Evolutionary conservation across 1,284 basidiomycete species (phyloP).

Genomic region (Sparassis latifolia): DNA sequence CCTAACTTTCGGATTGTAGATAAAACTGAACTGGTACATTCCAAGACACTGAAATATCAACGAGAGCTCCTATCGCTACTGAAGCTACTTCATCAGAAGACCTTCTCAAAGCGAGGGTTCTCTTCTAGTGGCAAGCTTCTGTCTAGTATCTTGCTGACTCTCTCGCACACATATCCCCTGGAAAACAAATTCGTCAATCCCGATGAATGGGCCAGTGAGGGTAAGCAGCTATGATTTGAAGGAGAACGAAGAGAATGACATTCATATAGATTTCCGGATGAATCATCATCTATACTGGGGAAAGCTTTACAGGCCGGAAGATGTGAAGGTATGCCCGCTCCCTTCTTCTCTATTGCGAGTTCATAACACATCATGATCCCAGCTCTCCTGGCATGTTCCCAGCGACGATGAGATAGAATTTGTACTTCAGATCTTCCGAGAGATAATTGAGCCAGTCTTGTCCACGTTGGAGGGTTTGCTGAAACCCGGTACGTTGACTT

Average conservation of each 20-base stretch:
- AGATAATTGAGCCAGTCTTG: constrained; percentile 67
- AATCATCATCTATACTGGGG: constrained; percentile 81
- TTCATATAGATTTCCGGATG: constrained; percentile 52
- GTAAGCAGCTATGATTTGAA: constrained; percentile 32
- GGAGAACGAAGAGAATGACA: too few species aligned
- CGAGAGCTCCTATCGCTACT: constrained; percentile 63
- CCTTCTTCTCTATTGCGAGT: background rate
- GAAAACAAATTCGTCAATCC: constrained; percentile 84
- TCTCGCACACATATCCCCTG: constrained; percentile 77
- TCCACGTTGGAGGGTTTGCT: constrained; percentile 56
- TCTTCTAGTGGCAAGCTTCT: constrained; percentile 78
- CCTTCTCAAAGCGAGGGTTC: constrained; percentile 80
- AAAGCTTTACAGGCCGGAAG: constrained; percentile 53
- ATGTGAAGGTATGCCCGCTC: constrained; percentile 42
- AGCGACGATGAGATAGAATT: constrained; percentile 67
- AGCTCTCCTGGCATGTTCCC: constrained; percentile 81
- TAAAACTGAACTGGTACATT: background rate
- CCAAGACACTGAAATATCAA: constrained; percentile 47
- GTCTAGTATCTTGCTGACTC: constrained; percentile 67
- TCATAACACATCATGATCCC: constrained; percentile 18
- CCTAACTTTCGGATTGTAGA: background rate
- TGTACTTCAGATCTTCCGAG: constrained; percentile 65
- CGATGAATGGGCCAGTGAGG: constrained; percentile 71
- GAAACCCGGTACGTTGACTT: constrained; percentile 36
- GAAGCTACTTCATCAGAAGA: constrained; percentile 60